phyloP scores from a whole-genome alignment of 345 rosid genomes.

The Schrenkiella parvula region DNA sequence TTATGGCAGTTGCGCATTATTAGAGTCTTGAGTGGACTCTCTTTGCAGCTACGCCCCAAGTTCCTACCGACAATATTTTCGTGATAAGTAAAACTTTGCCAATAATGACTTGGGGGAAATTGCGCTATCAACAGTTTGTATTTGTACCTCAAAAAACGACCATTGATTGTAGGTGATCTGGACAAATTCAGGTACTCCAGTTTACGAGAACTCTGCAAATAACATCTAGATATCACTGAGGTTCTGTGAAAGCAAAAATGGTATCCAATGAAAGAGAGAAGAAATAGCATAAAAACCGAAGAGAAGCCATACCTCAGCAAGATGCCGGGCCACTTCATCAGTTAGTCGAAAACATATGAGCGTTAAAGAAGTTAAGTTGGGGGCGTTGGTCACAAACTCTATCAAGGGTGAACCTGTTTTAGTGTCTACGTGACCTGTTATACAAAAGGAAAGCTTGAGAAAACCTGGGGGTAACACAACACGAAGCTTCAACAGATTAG shows the following conservation, averaged over 20 bases:
- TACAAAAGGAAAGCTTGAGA: conserved; percentile 29
- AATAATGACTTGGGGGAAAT: not conserved
- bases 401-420: conserved; percentile 27
- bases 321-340: conserved; percentile 52
- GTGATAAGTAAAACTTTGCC: not conserved
- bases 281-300: not conserved
- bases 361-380: conserved; percentile 62
- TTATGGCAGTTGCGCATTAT: conserved; percentile 74
- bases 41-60: conserved; percentile 51
- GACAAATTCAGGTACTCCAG: conserved; percentile 73
- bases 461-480: not conserved
- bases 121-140: not conserved
- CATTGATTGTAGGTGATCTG: conserved; percentile 63
- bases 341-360: conserved; percentile 82
- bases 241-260: not conserved
- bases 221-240: not conserved
- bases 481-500: conserved; percentile 7
- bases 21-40: conserved; percentile 57
- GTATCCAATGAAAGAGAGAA: not conserved
- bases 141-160: conserved; percentile 61
- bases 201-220: conserved; percentile 57
- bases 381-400: conserved; percentile 70
- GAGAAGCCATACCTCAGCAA: conserved; percentile 53
- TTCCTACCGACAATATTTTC: conserved; percentile 39
- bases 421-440: not conserved